Evolutionary conservation across 257 asterid species (phyloP).

Genomic region (Solanum clarkiae): DNA sequence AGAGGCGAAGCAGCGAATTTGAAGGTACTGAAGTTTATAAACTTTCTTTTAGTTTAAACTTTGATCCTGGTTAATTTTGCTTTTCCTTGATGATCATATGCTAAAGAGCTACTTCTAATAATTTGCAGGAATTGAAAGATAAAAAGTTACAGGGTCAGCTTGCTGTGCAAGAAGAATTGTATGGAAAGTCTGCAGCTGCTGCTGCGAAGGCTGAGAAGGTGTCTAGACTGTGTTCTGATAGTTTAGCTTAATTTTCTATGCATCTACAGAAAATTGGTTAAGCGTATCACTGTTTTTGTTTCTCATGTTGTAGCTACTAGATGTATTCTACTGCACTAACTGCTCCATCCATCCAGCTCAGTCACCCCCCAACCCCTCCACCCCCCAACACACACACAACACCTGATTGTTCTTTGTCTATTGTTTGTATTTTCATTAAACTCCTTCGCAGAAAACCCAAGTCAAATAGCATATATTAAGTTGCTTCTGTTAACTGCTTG

Average conservation of each 20-base stretch:
- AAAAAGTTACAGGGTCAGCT: constrained; percentile 85
- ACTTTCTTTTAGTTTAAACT: not conserved
- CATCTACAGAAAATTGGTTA: not conserved
- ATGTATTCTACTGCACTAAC: not conserved
- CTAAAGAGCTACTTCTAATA: not conserved
- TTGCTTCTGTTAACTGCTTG: not conserved
- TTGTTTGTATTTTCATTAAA: not conserved
- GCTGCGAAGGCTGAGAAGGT: constrained; percentile 94
- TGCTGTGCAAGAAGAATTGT: constrained; percentile 55
- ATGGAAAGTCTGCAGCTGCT: constrained; percentile 67
- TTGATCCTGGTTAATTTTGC: not conserved
- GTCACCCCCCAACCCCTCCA: not conserved
- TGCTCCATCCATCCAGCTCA: not conserved
- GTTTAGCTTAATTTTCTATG: not conserved
- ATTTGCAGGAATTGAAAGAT: constrained; percentile 45
- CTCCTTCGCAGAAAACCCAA: not conserved
- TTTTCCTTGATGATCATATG: not conserved
- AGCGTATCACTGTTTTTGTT: not conserved
- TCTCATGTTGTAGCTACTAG: not conserved
- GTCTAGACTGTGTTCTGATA: not conserved
- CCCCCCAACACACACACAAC: not conserved
- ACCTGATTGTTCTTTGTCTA: not conserved
- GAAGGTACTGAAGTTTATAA: constrained; percentile 27
- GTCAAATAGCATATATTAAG: not conserved
- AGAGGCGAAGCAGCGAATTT: constrained; percentile 70